These are phyloP conservation scores for Arthrobotrys musiformis DNA, from an alignment of 2,329 filamentous ascomycete genomes.

Conservation along the genomic window DNA sequence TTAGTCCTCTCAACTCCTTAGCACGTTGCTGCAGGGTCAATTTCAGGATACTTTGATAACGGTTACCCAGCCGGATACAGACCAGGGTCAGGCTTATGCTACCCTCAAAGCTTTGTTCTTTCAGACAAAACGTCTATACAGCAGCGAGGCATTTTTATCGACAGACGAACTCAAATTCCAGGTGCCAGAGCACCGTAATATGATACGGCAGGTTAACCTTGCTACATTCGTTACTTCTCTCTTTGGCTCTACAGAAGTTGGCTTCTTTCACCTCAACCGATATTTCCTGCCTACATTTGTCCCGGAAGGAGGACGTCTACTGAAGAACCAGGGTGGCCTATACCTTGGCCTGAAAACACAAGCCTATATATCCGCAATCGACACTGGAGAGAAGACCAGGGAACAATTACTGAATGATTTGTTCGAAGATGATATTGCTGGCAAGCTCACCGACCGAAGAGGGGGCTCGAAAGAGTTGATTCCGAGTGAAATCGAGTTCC, in stretches of 20 bases:
- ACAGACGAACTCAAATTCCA: conserved; percentile 67
- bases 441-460: conserved; percentile 68
- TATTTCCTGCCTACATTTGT: conserved; percentile 74
- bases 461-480: conserved; percentile 68
- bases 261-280: conserved; percentile 73
- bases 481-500: conserved; percentile 71
- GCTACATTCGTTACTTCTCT: conserved; percentile 74
- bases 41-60: conserved; percentile 70
- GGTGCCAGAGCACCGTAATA: conserved; percentile 68
- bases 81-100: conserved; percentile 71
- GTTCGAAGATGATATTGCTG: conserved; percentile 70
- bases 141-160: conserved; percentile 69
- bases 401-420: conserved; percentile 70
- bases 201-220: conserved; percentile 73
- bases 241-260: conserved; percentile 73
- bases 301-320: conserved; percentile 69
- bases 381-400: conserved; percentile 68
- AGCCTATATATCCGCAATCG: conserved; percentile 72
- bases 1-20: conserved; percentile 64
- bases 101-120: conserved; percentile 73
- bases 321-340: conserved; percentile 71
- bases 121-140: conserved; percentile 72
- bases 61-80: conserved; percentile 68
- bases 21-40: conserved; percentile 67
- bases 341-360: conserved; percentile 75